Conservation (phyloP, 2,329 filamentous ascomycete genomes). For the Cordyceps sp. region DNA sequence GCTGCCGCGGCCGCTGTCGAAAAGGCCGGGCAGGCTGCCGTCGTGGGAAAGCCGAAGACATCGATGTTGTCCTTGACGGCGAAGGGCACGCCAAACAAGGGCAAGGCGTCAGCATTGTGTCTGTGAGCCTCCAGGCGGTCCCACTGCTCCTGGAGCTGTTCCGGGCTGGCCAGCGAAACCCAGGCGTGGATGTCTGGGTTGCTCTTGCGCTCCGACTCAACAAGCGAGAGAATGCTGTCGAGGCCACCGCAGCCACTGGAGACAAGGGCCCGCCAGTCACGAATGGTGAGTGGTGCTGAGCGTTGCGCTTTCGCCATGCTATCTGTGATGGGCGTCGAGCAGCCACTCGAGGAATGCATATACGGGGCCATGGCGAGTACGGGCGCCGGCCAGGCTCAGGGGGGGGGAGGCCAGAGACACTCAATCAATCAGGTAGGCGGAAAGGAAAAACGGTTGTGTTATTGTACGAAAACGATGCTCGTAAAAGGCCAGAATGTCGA, state of each 20-base stretch:
- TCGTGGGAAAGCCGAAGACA: constrained; percentile 30
- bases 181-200: constrained; percentile 11
- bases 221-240: constrained; percentile 9
- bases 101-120: constrained; percentile 15
- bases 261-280: constrained; percentile 11
- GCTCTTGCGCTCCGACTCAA: constrained; percentile 6
- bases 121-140: neutral
- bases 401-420: no score
- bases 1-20: constrained; percentile 24
- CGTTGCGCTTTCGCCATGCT: neutral
- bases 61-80: constrained; percentile 42
- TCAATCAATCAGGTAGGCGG: no score
- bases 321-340: neutral
- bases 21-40: constrained; percentile 32
- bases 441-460: no score
- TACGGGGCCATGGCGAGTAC: neutral
- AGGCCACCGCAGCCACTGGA: constrained; percentile 9
- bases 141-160: constrained; percentile 9
- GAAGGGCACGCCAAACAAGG: constrained; percentile 40
- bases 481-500: no score
- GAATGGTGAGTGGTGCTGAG: constrained; percentile 5
- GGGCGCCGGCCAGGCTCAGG: no score
- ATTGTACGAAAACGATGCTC: no score
- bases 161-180: constrained; percentile 13
- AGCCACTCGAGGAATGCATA: neutral